Evolutionary conservation across 1,139 yeast genomes (phyloP), one percentile per base, ranked within the genome.

Genomic region (Yamadazyma friedrichii): DNA sequence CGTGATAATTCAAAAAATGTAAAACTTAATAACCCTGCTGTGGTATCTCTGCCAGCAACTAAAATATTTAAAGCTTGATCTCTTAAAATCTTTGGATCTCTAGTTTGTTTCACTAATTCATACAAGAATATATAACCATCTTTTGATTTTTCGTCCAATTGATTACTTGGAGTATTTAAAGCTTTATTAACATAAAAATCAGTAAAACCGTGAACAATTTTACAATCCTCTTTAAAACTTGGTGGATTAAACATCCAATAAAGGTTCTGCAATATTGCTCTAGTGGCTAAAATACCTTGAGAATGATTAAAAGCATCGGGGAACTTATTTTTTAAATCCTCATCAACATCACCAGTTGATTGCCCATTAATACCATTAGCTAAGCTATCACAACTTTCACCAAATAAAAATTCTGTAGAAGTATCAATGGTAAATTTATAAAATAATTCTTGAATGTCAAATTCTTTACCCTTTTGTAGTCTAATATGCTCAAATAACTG

Each of bases 31-130:
- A 76, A 59, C 2, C 77, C 74, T 1, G 83, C 82, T 12, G 83
- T 78, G 34, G 84, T 78, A 54, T 77, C 82, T 52, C 82, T 64
- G 15, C 80, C 82, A 20, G 82, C 82, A 22, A 77, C 59, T 43
- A 78, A 57, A 47, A 78, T 71, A 48, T 75, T 76, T 49, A 77
- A 59, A 31, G 74, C 64, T 55, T 77, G 81, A 50, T 76, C 79
- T 39, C 79, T 66, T 48, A 78, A 66, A n/a, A 68, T 62, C 28
- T 49, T 57, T 9, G 76, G 78, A 53, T 78, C 71, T 41, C 71
- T 64, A 1, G 82, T 75, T 48, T 73, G 73, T 51, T 74, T 72
- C 27, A 63, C 74, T 47, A 77, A 64, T 48, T 75, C 80, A 45
- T 71, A 71, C 48, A 77, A 64, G 53, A 78, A 76, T 13, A 74